Evolutionary conservation across 495 filamentous ascomycete species (phyloP), one percentile per base, ranked within the genome.

Genomic region (Chaetomidium leptoderma): DNA sequence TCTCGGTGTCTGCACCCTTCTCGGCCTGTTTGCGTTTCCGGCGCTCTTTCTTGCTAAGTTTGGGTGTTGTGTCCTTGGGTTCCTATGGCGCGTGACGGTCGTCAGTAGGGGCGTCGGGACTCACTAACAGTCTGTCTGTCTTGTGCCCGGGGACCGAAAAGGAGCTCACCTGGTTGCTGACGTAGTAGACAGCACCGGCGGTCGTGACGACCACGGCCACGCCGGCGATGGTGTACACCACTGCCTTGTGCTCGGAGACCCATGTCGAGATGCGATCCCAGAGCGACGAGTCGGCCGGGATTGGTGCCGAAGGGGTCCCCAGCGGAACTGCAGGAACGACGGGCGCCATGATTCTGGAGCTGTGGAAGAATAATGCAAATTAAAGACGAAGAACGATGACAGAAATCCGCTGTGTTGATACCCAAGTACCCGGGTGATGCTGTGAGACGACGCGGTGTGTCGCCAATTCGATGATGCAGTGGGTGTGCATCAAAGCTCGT

Each of bases 161-260:
- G 29, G 11, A 55, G 44, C 37, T 48, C 36, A 61, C 47, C 24
- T 45, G 26, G 68, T 70, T 69, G 57, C 74, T 81, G 49, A 96
- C 77, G 70, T 96, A 96, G 77, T 97, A 97, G 64, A 92, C 86
- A 19, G 88, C 89, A 63, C 92, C 93, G 26, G 91, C 95, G 59
- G 86, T 85, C 27, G 88, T 92, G 56, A 92, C 89, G 27, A 97
- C 90, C 30, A 97, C 84, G 43, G 91, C 91, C 27, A 95, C 87
- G 71, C 92, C 93, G 55, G 90, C 90, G 74, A 97, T 88, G 60
- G 95, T 96, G 73, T 96, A 98, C 37, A 96, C 93, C 45, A 92
- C 78, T 39, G 87, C 88, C 76, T 96, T 98, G 71, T 98, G 87
- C 66, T 97, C 93, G 0, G 92, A 90, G 24, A 87, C 90, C 91